Base-by-base conservation (phyloP, 345 rosid genomes). In the Cochlearia excelsa region DNA sequence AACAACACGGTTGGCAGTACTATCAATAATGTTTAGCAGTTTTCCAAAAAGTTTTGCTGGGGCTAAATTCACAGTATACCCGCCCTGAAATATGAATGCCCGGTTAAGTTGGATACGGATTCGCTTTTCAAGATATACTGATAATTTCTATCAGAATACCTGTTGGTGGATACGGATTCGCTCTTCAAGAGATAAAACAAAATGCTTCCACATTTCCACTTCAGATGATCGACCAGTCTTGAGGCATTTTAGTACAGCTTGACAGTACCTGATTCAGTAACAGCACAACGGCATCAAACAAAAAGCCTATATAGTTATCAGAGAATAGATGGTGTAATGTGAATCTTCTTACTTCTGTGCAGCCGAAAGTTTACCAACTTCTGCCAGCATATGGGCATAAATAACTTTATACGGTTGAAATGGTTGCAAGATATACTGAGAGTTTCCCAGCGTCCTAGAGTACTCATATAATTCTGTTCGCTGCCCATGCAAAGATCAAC, bases 391-490 rank as follows among this genome's bases (percentile, higher is more conserved):
- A 78, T 82, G 66, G 7, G 99, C 99, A 79, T 93, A 93, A 40
- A 90, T 55, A 66, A 93, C 73, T 77, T 93, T 93, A 63, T 93
- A 93, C 8, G 97, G 96, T 75, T 90, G 99, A 85, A 93, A 85
- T 4, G 95, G 92, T 57, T 77, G 77, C 73, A 93, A 65, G 59
- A 76, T 78, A 74, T 74, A 90, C 83, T 93, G 99, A 74, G 99
- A 81, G 79, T 93, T 93, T 54, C 99, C 97, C 33, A 85, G 84
- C 73, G 87, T 80, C 84, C 81, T 90, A 2, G 99, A 82, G 67
- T 93, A 93, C 75, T 93, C 99, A 70, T 85, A 89, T 38, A 93
- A 68, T 76, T 93, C 99, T 0, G 99, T 93, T 78, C 99, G 87
- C 99, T 93, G 93, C 73, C 66, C 65, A 78, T 34, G 30, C n/a